Evolutionary conservation across 257 asterid genomes (phyloP).

Genomic region (Coffea canephora): DNA sequence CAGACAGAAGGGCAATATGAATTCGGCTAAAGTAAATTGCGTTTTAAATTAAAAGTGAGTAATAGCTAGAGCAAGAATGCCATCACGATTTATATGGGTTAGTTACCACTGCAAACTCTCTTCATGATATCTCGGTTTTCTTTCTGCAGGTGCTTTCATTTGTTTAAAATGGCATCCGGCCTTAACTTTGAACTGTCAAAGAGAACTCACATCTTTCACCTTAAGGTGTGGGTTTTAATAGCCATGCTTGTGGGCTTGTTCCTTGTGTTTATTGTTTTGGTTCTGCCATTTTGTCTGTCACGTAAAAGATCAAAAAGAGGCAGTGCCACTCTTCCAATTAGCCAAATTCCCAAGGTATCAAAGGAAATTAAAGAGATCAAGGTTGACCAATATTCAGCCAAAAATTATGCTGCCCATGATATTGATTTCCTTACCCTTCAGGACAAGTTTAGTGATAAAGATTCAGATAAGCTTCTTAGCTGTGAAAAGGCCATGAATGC

Average conservation of each 20-base stretch:
- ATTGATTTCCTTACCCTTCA: slow-evolving; percentile 26
- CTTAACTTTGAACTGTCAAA: slow-evolving; percentile 52
- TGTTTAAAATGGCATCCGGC: slow-evolving; percentile 49
- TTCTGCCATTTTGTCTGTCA: slow-evolving; percentile 47
- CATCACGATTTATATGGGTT: neutral
- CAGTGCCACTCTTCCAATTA: slow-evolving; percentile 33
- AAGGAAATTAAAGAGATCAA: slow-evolving; percentile 60
- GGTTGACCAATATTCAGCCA: slow-evolving; percentile 48
- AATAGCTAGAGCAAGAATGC: neutral
- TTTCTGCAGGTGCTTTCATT: slow-evolving; percentile 30
- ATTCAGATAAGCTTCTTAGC: slow-evolving; percentile 46
- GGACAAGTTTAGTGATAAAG: slow-evolving; percentile 36
- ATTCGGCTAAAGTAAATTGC: neutral
- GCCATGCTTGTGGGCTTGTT: slow-evolving; percentile 55
- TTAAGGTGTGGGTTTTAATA: slow-evolving; percentile 69
- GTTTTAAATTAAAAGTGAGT: neutral
- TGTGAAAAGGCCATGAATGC: slow-evolving; percentile 29
- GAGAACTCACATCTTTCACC: slow-evolving; percentile 62
- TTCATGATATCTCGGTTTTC: neutral
- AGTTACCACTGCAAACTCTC: neutral
- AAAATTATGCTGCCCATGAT: slow-evolving; percentile 17
- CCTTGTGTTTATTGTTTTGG: slow-evolving; percentile 38
- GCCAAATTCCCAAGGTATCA: slow-evolving; percentile 39
- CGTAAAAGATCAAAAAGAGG: slow-evolving; percentile 42
- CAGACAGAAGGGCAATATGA: neutral